phyloP scores from a whole-genome alignment of 306 rosid species.

The Cyclanthera cordifolia region DNA sequence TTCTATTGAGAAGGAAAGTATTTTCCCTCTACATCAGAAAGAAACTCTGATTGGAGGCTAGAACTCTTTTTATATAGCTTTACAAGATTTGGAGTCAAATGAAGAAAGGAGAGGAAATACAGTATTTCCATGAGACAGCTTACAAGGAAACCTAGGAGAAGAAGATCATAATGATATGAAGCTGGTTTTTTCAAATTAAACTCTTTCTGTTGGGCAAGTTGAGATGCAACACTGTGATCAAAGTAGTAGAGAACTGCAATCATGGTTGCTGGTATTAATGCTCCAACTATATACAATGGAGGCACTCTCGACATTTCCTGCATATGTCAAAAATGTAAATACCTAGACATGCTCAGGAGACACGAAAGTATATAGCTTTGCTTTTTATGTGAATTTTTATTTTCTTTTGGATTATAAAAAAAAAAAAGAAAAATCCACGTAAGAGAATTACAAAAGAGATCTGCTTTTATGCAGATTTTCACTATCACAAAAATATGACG shows the following conservation, averaged over 20 bases:
- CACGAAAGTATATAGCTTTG: slow-evolving; percentile 11
- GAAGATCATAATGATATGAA: slow-evolving; percentile 88
- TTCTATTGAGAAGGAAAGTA: slow-evolving; percentile 10
- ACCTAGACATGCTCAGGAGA: slow-evolving; percentile 10
- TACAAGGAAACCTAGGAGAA: slow-evolving; percentile 79
- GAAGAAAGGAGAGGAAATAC: background rate
- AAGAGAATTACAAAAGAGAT: too few species aligned
- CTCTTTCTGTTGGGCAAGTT: slow-evolving; percentile 88
- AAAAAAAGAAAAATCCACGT: too few species aligned
- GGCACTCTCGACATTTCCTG: slow-evolving; percentile 94
- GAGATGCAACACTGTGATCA: slow-evolving; percentile 95
- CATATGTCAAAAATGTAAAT: slow-evolving; percentile 28
- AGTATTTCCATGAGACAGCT: slow-evolving; percentile 15
- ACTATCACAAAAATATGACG: slow-evolving; percentile 6
- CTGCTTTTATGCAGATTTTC: background rate
- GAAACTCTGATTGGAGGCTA: background rate
- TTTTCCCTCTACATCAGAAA: background rate
- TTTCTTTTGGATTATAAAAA: too few species aligned
- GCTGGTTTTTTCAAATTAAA: slow-evolving; percentile 90
- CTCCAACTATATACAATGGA: slow-evolving; percentile 71
- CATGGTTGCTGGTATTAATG: slow-evolving; percentile 94
- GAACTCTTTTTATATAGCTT: background rate
- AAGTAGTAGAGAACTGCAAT: slow-evolving; percentile 91
- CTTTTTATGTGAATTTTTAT: background rate
- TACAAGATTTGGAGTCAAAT: background rate